Evolutionary conservation across 805 yeast species (phyloP), one percentile per base, ranked within the genome.

Genomic region (Alloascoidea africana): DNA sequence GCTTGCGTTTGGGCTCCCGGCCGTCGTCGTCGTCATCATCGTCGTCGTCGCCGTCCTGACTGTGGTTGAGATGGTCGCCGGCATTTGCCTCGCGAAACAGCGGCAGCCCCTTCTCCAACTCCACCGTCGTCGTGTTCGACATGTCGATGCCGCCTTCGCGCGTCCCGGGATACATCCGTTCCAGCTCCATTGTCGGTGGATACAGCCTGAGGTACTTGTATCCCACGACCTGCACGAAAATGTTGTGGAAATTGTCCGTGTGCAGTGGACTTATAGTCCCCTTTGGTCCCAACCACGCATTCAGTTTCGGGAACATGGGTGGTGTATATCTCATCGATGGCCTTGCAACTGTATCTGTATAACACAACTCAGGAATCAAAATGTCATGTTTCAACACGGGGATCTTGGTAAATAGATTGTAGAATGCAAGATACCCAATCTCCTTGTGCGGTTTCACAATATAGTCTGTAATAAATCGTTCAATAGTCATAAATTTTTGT

Each of bases 181-280:
- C 15, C 11, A 4, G 14, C n/a, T 30, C n/a, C 3, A 32, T 27
- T 6, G 6, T 3, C 5, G 44, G 40, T 4, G 45, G 38, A 27
- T 47, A 46, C 14, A 49, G 27, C 17, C 53, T 18, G 23, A 49
- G 41, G 36, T 49, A 48, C 19, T 49, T 49, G 33, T 43, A 49
- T 30, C 53, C 53, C 11, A 46, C 51, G 3, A 41, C 44, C 35
- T 49, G 53, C 3, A 41, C 45, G 4, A 49, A 41, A 14, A 49
- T 35, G 36, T 49, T 49, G 34, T 44, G 33, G 27, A 44, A 38
- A 33, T 39, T 38, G 35, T 49, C 53, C 4, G 44, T 44, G 38
- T 49, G 53, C 5, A 48, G 42, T n/a, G 53, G 53, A 1, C 51
- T 42, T 5, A 49, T 42, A 2, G 53, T 49, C 11, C 43, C 42